Evolutionary conservation across 1,139 yeast species (phyloP), one percentile per base, ranked within the genome.

Genomic region (Lodderomyces metapsilosis): DNA sequence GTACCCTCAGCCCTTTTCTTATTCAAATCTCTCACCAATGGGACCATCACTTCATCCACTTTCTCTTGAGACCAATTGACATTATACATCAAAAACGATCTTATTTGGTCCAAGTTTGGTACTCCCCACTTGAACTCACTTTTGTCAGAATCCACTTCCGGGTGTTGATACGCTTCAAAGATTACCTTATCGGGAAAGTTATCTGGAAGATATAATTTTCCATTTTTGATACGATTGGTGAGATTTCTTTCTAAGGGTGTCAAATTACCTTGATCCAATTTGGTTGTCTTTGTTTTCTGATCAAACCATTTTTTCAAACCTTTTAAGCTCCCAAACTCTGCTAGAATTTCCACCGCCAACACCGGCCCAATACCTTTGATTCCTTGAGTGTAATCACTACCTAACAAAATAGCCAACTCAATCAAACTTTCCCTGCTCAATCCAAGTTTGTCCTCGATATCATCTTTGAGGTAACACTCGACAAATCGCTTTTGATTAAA

Each of bases 361-460:
- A 92, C 98, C 0, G 96, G 96, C 0, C 98, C 98, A 43, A 92
- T 74, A 1, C 97, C 96, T 45, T 85, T 83, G 28, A 92, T 64
- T 0, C 98, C 98, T 45, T 85, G 88, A 0, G 98, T 88, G 58
- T 92, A 92, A 64, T 92, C 98, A 60, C 96, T 88, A 0, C 98
- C 98, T 22, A 92, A 64, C 23, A 92, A 61, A 37, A 84, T 74
- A 0, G 97, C 98, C 49, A 92, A 61, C 37, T 85, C 88, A 34
- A 92, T 87, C 56, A 91, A 62, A 47, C 77, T 78, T 2, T 66
- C 57, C 44, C 87, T 77, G 39, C 68, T 71, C 20, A 92, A 68
- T 0, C 95, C 95, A 10, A 89, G 62, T 39, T 80, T 84, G 5
- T 68, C 63, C 32, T 68, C 71, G n/a, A 92, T 69, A 44, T 83